Conservation (phyloP, 2,329 filamentous ascomycete genomes). For the Cordyceps fumosorosea region DNA sequence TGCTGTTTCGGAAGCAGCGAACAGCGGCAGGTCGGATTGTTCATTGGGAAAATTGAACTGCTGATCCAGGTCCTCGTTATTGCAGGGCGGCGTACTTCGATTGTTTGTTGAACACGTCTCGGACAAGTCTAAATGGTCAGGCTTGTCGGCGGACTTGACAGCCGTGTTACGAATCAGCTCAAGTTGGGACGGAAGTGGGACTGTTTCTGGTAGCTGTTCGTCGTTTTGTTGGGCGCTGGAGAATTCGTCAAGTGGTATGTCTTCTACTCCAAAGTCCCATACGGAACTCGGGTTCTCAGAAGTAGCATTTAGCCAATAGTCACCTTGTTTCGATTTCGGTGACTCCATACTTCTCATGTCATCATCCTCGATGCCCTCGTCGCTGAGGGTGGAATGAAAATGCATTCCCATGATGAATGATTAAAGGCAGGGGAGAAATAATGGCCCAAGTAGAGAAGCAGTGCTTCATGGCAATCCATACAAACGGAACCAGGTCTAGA, state of each 20-base stretch:
- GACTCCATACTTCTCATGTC: constrained; percentile 19
- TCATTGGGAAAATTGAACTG: not conserved
- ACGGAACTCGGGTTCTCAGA: constrained; percentile 18
- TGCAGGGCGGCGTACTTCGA: constrained; percentile 19
- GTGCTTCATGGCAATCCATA: not conserved
- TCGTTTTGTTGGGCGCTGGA: constrained; percentile 22
- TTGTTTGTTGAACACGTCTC: constrained; percentile 29
- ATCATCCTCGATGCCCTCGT: not conserved
- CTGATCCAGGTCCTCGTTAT: not conserved
- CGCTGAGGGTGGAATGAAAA: not conserved
- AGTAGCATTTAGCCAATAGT: not conserved
- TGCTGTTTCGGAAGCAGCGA: not conserved
- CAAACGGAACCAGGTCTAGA: not conserved
- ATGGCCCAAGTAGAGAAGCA: not conserved
- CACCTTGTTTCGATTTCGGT: not conserved
- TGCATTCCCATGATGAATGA: not conserved
- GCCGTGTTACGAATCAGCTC: not conserved
- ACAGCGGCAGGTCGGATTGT: not conserved
- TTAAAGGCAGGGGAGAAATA: not conserved
- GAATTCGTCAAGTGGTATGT: constrained; percentile 18
- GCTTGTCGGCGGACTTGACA: not conserved
- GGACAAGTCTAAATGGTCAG: constrained; percentile 25
- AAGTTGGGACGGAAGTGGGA: constrained; percentile 20
- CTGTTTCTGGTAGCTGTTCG: constrained; percentile 25
- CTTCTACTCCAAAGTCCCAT: constrained; percentile 20